Evolutionary conservation across 208 protist species (phyloP).

Genomic region (Leishmania major): DNA sequence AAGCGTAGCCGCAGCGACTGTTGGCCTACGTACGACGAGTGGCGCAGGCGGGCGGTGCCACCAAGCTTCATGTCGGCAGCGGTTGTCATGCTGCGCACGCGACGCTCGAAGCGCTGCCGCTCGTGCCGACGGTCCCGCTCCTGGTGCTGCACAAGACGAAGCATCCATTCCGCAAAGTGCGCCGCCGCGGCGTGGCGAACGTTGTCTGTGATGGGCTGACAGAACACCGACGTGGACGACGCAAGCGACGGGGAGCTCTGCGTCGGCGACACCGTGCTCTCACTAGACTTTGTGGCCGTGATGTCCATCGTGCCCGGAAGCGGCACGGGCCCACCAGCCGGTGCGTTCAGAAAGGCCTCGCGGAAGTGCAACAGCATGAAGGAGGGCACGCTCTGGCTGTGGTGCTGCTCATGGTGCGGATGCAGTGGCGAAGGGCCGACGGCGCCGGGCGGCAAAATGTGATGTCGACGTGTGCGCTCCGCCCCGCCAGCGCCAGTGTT

Average conservation of each 20-base stretch:
- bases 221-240: conserved; percentile 9
- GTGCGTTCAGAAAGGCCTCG: conserved; percentile 11
- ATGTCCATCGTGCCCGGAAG: not conserved
- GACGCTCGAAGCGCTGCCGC: conserved; percentile 26
- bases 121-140: conserved; percentile 36
- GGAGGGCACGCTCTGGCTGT: conserved; percentile 8
- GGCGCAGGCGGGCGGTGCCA: conserved; percentile 10
- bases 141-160: conserved; percentile 43
- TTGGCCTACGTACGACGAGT: conserved; percentile 20
- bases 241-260: conserved; percentile 1
- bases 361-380: conserved; percentile 36
- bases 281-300: not conserved
- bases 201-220: conserved; percentile 4
- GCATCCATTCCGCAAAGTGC: conserved; percentile 63
- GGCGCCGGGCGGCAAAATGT: not conserved
- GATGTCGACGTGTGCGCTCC: conserved; percentile 5
- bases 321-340: conserved; percentile 4
- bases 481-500: conserved; percentile 5
- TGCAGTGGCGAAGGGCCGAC: not conserved
- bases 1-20: conserved; percentile 22
- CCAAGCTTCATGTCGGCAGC: conserved; percentile 9
- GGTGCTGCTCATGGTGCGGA: not conserved
- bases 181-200: conserved; percentile 34
- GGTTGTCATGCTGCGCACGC: conserved; percentile 5
- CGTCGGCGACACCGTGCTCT: not conserved